Evolutionary conservation across 2,329 filamentous ascomycete genomes (phyloP), one percentile per base, ranked within the genome.

Genomic region (Sporothrix mexicana): DNA sequence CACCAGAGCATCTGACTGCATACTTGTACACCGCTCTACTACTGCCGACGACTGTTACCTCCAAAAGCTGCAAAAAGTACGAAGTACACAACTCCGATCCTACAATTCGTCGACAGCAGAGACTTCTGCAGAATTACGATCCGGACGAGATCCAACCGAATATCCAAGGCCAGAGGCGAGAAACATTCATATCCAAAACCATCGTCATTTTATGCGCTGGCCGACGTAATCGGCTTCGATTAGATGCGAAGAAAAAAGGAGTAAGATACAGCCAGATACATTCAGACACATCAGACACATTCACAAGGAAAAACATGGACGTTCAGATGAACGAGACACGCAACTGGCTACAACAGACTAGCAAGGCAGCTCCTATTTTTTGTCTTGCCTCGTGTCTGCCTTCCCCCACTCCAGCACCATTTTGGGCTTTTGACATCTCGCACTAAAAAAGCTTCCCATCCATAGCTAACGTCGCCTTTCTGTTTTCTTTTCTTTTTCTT

Each of bases 171-270:
- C n/a, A 55, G 20, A 23, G 23, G 8, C 51, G 23, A 25, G 30
- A 36, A 36, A 36, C 30, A 36, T 36, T 6, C 30, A 5, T 36
- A 2, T 5, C 7, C 30, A 36, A 30, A 36, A 36, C 30, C 30
- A 36, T 7, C 17, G 25, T 64, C 17, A 55, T 51, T 57, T 64
- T n/a, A 67, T 67, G 66, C 43, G 66, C 73, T 51, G 70, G 66
- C 73, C 73, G 59, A 66, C 66, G 12, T 25, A 49, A 36, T 59
- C 70, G 73, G 73, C 61, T 57, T 55, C 64, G 43, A 49, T 55
- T 73, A 66, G 66, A 75, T 75, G 74, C 73, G 71, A 47, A 71
- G 69, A 69, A 75, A 74, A 69, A 69, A 61, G 74, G 74, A 20
- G 47, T n/a, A 25, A 51, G 61, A 66, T 47, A 25, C n/a, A 23